A percentile compares a stretch with the other conserved stretches of the same genome.
Evolutionary conservation across 768 basidiomycete genomes (phyloP).

Genomic region (Phlebiopsis flavidoalba): DNA sequence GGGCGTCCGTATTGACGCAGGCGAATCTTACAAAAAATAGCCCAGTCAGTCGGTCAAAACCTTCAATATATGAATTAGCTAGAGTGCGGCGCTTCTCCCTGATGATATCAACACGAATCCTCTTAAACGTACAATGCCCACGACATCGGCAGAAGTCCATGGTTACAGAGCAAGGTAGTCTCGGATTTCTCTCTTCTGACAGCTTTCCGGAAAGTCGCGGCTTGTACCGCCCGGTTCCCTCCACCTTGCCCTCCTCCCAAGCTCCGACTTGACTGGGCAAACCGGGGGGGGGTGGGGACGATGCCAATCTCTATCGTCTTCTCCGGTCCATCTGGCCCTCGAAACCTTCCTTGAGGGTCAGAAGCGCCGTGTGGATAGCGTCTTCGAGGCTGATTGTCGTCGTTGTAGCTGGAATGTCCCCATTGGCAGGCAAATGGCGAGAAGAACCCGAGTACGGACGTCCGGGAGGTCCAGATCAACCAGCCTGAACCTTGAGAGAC

Average conservation of each 20-base stretch:
- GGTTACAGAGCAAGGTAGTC: conserved; percentile 88
- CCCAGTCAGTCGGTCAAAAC: background rate
- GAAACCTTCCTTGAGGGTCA: conserved; percentile 98
- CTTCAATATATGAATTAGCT: background rate
- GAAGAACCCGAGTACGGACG: background rate
- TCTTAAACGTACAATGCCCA: conserved; percentile 9
- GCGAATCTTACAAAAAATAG: background rate
- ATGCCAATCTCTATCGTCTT: conserved; percentile 99
- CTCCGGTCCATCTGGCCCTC: conserved; percentile 99
- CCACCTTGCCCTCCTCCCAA: conserved; percentile 68
- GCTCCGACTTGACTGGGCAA: conserved; percentile 62
- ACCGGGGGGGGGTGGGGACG: too few species aligned
- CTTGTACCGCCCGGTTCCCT: conserved; percentile 50
- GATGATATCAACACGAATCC: conserved; percentile 4
- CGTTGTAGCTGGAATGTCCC: conserved; percentile 73
- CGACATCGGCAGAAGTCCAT: conserved; percentile 1
- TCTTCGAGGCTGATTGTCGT: conserved; percentile 98
- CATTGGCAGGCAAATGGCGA: background rate
- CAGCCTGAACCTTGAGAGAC: conserved; percentile 20
- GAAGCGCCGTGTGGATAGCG: conserved; percentile 95
- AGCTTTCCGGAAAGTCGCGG: conserved; percentile 95
- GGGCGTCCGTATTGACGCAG: background rate
- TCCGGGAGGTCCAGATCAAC: conserved; percentile 2
- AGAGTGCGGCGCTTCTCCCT: background rate
- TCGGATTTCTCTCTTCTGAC: conserved; percentile 91